Evolutionary conservation across 78 protist genomes (phyloP).

Genomic region (Chrysochromulina tobinii): DNA sequence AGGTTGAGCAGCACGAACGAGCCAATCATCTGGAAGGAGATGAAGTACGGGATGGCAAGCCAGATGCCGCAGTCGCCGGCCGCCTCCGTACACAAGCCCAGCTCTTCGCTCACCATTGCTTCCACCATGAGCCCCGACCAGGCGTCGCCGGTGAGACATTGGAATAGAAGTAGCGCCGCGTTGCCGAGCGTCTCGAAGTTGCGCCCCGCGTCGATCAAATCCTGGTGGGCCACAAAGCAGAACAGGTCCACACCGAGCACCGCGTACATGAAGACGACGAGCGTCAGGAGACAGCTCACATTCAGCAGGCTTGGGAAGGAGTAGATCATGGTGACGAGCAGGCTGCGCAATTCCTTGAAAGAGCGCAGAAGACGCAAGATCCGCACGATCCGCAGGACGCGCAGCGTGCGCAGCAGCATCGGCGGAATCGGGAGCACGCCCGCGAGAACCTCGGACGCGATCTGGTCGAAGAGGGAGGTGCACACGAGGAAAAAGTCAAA

Average conservation of each 20-base stretch:
- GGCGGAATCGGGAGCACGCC: neutral
- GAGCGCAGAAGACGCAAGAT: neutral
- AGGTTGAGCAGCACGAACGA: neutral
- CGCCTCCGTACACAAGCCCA: neutral
- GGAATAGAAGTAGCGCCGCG: neutral
- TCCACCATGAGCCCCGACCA: neutral
- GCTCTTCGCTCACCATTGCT: neutral
- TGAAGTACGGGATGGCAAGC: neutral
- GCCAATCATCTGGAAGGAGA: neutral
- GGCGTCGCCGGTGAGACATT: neutral
- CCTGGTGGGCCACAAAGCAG: neutral
- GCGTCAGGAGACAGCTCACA: neutral
- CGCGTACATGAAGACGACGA: neutral
- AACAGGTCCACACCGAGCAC: conserved; percentile 12
- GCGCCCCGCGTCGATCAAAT: too few relatives aligned
- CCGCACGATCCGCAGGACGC: neutral
- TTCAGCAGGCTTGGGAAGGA: neutral
- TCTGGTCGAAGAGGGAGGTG: neutral
- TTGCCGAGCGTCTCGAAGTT: neutral
- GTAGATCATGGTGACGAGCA: neutral
- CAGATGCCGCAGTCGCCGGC: neutral
- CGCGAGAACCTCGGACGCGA: neutral
- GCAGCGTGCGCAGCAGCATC: neutral
- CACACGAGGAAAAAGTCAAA: neutral
- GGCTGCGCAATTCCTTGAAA: neutral